phyloP scores from a whole-genome alignment of 2,329 filamentous ascomycete species.

The Verticillium alfalfae region DNA sequence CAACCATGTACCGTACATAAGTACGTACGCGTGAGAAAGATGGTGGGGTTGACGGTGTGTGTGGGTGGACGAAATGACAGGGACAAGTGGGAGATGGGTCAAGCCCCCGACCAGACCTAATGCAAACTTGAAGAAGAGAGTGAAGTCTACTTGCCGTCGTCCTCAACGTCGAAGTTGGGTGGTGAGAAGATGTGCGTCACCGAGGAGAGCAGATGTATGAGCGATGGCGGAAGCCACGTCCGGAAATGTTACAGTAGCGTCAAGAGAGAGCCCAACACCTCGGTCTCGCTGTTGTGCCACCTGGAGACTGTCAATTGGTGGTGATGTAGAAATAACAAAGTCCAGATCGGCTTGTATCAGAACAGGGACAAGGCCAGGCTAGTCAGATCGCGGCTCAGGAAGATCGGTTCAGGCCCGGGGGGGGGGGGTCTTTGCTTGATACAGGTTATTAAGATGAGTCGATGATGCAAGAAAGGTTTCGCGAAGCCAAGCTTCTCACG shows the following conservation, averaged over 20 bases:
- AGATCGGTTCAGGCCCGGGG: neutral
- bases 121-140: neutral
- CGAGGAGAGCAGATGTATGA: neutral
- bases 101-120: neutral
- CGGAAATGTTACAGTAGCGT: neutral
- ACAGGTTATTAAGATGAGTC: neutral
- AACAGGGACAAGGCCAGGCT: neutral
- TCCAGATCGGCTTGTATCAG: neutral
- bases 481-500: neutral
- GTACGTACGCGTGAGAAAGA: neutral
- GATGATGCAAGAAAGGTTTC: neutral
- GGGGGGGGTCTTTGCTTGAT: too few relatives aligned
- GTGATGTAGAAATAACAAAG: neutral
- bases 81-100: conserved; percentile 6
- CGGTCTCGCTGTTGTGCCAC: neutral
- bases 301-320: neutral
- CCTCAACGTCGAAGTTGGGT: neutral
- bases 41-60: neutral
- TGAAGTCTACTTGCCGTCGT: neutral
- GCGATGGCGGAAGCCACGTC: neutral
- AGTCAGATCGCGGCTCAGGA: neutral
- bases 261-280: neutral
- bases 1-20: neutral
- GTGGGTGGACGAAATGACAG: conserved; percentile 13
- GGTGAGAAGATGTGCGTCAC: neutral